Percentiles rank a stretch among this genome's conserved stretches.
Evolutionary conservation across 2,329 filamentous ascomycete genomes (phyloP).

Genomic region (Eurotiales sp.): DNA sequence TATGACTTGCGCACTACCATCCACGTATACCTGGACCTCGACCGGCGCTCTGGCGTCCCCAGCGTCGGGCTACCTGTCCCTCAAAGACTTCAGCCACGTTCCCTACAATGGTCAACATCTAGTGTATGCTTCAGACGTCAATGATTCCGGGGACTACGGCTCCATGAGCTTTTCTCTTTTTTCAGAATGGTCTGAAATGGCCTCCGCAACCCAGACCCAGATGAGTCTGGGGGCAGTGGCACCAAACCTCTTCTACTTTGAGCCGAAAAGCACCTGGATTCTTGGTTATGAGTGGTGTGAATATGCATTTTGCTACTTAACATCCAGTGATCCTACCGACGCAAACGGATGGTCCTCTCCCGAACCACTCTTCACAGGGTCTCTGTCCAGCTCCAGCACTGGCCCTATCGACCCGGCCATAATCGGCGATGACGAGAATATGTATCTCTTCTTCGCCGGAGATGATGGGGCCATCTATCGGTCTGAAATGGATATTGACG

Average conservation of each 20-base stretch:
- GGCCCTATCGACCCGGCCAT: slow-evolving; percentile 61
- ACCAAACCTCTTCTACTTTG: slow-evolving; percentile 61
- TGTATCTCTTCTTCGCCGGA: slow-evolving; percentile 66
- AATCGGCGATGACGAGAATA: slow-evolving; percentile 58
- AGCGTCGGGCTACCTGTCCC: slow-evolving; percentile 51
- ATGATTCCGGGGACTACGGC: slow-evolving; percentile 46
- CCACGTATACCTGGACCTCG: slow-evolving; percentile 55
- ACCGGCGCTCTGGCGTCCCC: slow-evolving; percentile 50
- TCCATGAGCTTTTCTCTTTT: slow-evolving; percentile 59
- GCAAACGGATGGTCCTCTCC: slow-evolving; percentile 54
- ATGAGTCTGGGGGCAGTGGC: slow-evolving; percentile 52
- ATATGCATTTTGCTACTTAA: slow-evolving; percentile 58
- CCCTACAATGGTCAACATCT: slow-evolving; percentile 57
- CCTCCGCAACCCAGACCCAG: slow-evolving; percentile 49
- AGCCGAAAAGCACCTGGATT: slow-evolving; percentile 60
- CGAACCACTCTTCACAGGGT: slow-evolving; percentile 56
- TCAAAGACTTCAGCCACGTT: slow-evolving; percentile 62
- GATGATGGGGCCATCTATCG: slow-evolving; percentile 67
- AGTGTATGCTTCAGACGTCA: slow-evolving; percentile 55
- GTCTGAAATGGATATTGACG: slow-evolving; percentile 57
- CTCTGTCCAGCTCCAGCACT: slow-evolving; percentile 48
- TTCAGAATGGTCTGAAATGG: slow-evolving; percentile 52
- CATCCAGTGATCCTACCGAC: slow-evolving; percentile 56
- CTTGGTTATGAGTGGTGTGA: slow-evolving; percentile 64
- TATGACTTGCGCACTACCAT: slow-evolving; percentile 56